Evolutionary conservation across 805 yeast species (phyloP).

Genomic region (Teunomyces kruisii): DNA sequence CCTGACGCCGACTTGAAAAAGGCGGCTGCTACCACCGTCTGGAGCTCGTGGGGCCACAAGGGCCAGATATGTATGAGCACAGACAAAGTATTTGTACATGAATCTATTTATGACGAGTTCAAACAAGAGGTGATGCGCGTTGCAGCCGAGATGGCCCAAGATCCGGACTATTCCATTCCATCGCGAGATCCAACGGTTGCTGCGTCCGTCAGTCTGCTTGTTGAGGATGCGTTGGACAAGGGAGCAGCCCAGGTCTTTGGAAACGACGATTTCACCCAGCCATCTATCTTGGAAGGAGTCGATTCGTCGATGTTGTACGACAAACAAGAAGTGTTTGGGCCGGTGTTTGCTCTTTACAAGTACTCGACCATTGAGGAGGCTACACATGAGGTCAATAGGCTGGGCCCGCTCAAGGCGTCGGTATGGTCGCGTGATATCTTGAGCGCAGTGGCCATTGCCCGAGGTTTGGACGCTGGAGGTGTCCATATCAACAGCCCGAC

Average conservation of each 20-base stretch:
- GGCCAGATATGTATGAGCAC: conserved; percentile 52
- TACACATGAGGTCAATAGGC: conserved; percentile 10
- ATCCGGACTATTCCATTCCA: neutral
- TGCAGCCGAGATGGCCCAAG: conserved; percentile 15
- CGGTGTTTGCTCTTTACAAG: conserved; percentile 33
- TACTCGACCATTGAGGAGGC: conserved; percentile 16
- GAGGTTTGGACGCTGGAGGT: conserved; percentile 38
- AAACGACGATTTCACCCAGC: conserved; percentile 12
- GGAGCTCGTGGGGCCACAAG: conserved; percentile 42
- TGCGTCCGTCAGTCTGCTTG: conserved; percentile 18
- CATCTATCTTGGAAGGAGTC: conserved; percentile 34
- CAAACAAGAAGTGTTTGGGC: conserved; percentile 44
- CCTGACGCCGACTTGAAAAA: conserved; percentile 31
- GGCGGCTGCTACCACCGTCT: conserved; percentile 28
- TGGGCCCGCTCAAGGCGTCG: conserved; percentile 40
- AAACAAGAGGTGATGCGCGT: conserved; percentile 14
- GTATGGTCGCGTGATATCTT: conserved; percentile 42
- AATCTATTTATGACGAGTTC: conserved; percentile 30
- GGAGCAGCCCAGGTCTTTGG: conserved; percentile 38
- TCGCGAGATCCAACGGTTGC: conserved; percentile 25
- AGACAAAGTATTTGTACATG: conserved; percentile 38
- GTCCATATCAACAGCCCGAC: conserved; percentile 38
- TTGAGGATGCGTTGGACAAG: conserved; percentile 35
- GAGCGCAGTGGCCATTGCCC: conserved; percentile 32
- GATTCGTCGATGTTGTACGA: conserved; percentile 27